A percentile compares a stretch with the other conserved stretches of the same genome.
Evolutionary conservation across 495 filamentous ascomycete species (phyloP).

Genomic region (Trichoderma asperelloides): DNA sequence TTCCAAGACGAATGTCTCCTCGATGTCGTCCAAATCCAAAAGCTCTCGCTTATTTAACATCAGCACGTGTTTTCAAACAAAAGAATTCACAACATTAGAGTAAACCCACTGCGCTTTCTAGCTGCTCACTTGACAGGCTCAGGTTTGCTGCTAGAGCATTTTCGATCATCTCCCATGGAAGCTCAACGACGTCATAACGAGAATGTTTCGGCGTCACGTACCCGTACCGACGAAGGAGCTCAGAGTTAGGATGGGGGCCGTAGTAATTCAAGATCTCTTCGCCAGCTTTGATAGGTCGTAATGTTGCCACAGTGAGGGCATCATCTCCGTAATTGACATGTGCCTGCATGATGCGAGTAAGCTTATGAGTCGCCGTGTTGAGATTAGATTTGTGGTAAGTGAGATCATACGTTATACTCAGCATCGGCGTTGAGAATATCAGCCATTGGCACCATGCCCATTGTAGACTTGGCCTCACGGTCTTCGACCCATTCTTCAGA

Average conservation of each 20-base stretch:
- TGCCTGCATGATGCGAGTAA: conserved; percentile 28
- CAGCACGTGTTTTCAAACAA: conserved; percentile 13
- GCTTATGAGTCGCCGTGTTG: conserved; percentile 24
- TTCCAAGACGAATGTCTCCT: conserved; percentile 26
- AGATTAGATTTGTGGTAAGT: conserved; percentile 12
- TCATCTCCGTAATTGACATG: conserved; percentile 64
- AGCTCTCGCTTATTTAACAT: conserved; percentile 15
- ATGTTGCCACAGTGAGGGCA: conserved; percentile 54
- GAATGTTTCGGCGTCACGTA: conserved; percentile 74
- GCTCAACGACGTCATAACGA: conserved; percentile 72
- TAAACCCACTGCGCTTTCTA: conserved; percentile 35
- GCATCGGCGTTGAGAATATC: conserved; percentile 91
- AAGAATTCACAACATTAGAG: conserved; percentile 14
- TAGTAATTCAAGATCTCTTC: conserved; percentile 90
- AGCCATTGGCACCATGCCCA: conserved; percentile 88
- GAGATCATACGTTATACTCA: conserved; percentile 49
- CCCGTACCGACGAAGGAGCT: conserved; percentile 80
- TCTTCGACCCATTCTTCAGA: conserved; percentile 58
- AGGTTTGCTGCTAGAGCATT: conserved; percentile 31
- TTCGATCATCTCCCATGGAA: conserved; percentile 51
- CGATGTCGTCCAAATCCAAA: conserved; percentile 12
- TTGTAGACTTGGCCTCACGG: conserved; percentile 51
- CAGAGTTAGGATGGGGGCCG: conserved; percentile 70
- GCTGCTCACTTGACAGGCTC: conserved; percentile 28
- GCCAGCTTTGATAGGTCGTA: conserved; percentile 56